phyloP scores from a whole-genome alignment of 108 stramenopile species.

The Hondaea fermentalgiana region DNA sequence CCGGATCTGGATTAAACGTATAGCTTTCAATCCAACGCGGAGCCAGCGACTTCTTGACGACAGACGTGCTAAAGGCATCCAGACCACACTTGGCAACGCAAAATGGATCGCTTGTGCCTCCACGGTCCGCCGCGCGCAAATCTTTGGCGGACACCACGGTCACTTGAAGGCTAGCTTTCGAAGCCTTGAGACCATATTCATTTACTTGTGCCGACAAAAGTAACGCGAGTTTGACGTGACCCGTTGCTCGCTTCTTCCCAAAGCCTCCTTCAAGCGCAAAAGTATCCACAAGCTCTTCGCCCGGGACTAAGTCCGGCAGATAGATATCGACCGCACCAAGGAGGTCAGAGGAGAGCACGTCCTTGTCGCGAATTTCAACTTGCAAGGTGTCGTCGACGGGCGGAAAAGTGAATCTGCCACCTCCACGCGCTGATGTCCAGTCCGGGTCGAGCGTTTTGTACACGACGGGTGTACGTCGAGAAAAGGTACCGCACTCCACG shows the following conservation, averaged over 20 bases:
- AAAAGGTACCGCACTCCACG: not conserved
- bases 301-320: not conserved
- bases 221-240: not conserved
- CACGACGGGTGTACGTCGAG: not conserved
- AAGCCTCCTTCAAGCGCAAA: not conserved
- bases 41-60: not conserved
- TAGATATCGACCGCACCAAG: not conserved
- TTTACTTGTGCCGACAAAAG: not conserved
- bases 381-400: conserved; percentile 12
- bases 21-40: not conserved
- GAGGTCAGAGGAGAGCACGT: not conserved
- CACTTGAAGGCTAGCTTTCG: not conserved
- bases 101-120: not conserved
- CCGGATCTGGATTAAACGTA: not conserved
- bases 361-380: not conserved
- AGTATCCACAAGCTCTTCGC: not conserved
- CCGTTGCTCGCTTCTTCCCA: not conserved
- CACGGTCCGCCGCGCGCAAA: not conserved
- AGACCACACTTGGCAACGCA: not conserved
- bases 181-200: not conserved
- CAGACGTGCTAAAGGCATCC: not conserved
- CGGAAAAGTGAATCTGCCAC: not conserved
- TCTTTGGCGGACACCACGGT: conserved; percentile 6
- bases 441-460: conserved; percentile 2
- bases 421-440: not conserved